Evolutionary conservation across 345 rosid species (phyloP).

Genomic region (thale cress (Arabidopsis thaliana)): TAIR10.1 NC_003071.7:13328501-13329000

Average conservation of each 20-base stretch:
- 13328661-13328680: neutral
- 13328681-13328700: slow-evolving; percentile 7
- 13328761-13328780: no score
- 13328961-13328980: neutral
- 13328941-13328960: neutral
- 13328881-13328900: slow-evolving; percentile 9
- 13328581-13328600: neutral
- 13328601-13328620: neutral
- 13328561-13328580: neutral
- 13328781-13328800: neutral
- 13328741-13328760: neutral
- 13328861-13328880: slow-evolving; percentile 15
- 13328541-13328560: neutral
- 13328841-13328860: neutral
- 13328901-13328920: slow-evolving; percentile 48
- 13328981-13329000: neutral
- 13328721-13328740: neutral
- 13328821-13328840: neutral
- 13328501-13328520: slow-evolving; percentile 6
- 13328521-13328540: neutral
- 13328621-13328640: neutral
- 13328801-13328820: slow-evolving; percentile 4
- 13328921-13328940: slow-evolving; percentile 27
- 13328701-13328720: neutral
- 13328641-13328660: neutral